Evolutionary conservation across 306 rosid genomes (phyloP).

Genomic region (Betula pendula): DNA sequence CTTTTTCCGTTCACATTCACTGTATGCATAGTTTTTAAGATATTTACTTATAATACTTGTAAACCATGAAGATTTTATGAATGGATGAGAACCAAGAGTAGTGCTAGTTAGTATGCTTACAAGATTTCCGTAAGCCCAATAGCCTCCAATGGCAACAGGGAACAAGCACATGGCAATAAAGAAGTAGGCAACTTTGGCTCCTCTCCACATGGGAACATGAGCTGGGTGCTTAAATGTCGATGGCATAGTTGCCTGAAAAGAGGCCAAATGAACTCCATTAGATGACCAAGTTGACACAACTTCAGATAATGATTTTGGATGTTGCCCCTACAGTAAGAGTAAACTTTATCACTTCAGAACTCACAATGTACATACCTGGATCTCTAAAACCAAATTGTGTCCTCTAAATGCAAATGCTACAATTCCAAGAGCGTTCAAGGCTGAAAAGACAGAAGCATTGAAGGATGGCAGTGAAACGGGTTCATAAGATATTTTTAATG

Average conservation of each 20-base stretch:
- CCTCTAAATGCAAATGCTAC: conserved; percentile 97
- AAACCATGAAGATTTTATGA: not conserved
- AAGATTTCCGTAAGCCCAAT: conserved; percentile 94
- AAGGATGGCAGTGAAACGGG: conserved; percentile 59
- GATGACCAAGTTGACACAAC: not conserved
- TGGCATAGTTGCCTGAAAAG: conserved; percentile 88
- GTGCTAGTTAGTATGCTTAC: conserved; percentile 47
- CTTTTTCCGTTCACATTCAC: not conserved
- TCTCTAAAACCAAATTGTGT: conserved; percentile 83
- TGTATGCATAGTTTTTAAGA: not conserved
- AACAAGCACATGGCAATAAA: conserved; percentile 94
- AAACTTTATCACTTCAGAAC: not conserved
- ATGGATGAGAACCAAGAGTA: not conserved
- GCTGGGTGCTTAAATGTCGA: conserved; percentile 98
- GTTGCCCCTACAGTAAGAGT: not conserved
- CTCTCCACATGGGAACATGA: conserved; percentile 99
- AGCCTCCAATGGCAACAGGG: conserved; percentile 95
- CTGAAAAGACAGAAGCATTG: conserved; percentile 69
- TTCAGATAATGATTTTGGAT: not conserved
- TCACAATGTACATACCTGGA: conserved; percentile 58
- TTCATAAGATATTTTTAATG: conserved; percentile 76
- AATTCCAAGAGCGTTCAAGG: conserved; percentile 90
- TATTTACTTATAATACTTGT: not conserved
- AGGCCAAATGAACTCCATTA: conserved; percentile 17
- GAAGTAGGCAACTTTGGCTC: conserved; percentile 97